Evolutionary conservation across 805 yeast species (phyloP).

Genomic region (Monosporozyma servazzii): DNA sequence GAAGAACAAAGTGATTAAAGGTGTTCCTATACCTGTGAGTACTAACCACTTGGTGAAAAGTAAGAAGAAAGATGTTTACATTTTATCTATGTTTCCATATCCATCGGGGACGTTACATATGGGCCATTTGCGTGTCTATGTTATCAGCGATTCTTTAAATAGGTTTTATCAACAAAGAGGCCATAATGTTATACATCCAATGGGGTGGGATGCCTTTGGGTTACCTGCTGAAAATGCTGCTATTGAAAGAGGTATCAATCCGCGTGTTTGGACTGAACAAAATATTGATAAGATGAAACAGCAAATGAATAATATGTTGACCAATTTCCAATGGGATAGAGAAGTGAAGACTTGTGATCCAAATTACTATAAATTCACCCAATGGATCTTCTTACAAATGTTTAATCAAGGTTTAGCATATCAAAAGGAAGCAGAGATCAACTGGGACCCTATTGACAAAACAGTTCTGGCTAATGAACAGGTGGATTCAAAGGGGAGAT

Average conservation of each 20-base stretch:
- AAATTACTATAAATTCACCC: conserved; percentile 89
- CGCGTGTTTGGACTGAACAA: conserved; percentile 70
- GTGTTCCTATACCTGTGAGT: conserved; percentile 5
- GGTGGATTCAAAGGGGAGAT: conserved; percentile 80
- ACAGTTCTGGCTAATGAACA: conserved; percentile 96
- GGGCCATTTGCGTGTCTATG: conserved; percentile 90
- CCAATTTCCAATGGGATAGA: conserved; percentile 88
- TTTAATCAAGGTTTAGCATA: conserved; percentile 77
- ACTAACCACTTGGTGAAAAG: conserved; percentile 2
- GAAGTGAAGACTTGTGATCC: conserved; percentile 82
- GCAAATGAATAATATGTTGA: conserved; percentile 70
- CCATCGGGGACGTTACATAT: conserved; percentile 90
- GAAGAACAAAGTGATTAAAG: conserved; percentile 18
- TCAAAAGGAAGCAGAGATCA: conserved; percentile 76
- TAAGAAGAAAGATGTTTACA: conserved; percentile 33
- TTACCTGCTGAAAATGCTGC: conserved; percentile 98
- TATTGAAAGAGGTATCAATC: conserved; percentile 69
- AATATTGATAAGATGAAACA: conserved; percentile 81
- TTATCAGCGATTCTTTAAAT: conserved; percentile 77
- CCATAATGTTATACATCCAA: conserved; percentile 76
- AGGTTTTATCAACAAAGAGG: conserved; percentile 74
- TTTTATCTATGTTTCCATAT: conserved; percentile 88
- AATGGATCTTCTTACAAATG: conserved; percentile 66
- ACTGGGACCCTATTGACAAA: conserved; percentile 96
- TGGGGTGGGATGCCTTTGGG: conserved; percentile 99